Base-by-base conservation (phyloP, 345 rosid genomes). In the Linum usitatissimum region DNA sequence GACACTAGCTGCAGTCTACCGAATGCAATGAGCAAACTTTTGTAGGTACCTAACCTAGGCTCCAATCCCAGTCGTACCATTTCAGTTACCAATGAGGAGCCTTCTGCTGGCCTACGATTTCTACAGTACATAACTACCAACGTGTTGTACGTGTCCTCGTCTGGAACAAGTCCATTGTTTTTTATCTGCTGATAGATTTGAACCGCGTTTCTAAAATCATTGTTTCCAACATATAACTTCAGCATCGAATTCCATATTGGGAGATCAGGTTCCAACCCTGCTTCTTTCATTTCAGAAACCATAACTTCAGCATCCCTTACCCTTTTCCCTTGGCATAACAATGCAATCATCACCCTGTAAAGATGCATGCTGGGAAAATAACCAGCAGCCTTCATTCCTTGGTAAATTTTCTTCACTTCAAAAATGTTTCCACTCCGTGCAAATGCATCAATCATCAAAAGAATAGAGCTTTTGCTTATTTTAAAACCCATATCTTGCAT, bases 361-460 rank as follows among this genome's bases (percentile, higher is more conserved):
- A 92, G 89, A 80, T 88, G 95, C 88, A 89, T 86, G 51, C 90
- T 87, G 7, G 98, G 98, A 64, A 84, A 80, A 74, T 92, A 87
- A 60, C 98, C 97, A 1, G 87, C 93, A 71, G 97, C 97, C 78
- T 83, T 89, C 98, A 92, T 89, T 73, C 98, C 93, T 69, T 75
- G 74, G 74, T 89, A 89, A 75, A 89, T 87, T 76, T 92, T 92
- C 83, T 84, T 85, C 63, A 83, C 96, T 82, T 92, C 98, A 72
- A 84, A 79, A 66, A 89, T 70, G 71, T 92, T 85, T 69, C 91
- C 93, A 55, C 81, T 82, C 67, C 70, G 73, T 53, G 88, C 86
- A 79, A 92, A 92, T 70, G 98, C 95, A 61, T 87, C 88, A 56
- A 92, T 91, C 86, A 83, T 89, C 77, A 89, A 74, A 68, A 87